Percentiles rank a stretch among this genome's conserved stretches.
phyloP scores from a whole-genome alignment of 306 rosid genomes.

The Amphicarpaea edgeworthii region DNA sequence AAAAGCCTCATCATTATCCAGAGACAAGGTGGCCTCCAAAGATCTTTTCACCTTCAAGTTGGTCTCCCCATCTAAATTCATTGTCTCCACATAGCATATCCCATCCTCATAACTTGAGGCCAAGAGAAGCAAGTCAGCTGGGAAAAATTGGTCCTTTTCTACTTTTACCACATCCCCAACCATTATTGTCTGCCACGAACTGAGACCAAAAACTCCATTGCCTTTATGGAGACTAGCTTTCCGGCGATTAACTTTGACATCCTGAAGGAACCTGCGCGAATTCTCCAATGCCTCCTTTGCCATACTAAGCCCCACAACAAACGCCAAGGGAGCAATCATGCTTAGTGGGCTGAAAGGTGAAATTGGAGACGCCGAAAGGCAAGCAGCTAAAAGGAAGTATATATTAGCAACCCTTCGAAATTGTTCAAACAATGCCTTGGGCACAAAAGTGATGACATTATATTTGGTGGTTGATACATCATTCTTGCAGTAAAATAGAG shows the following conservation, averaged over 20 bases:
- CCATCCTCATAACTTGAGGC: slow-evolving; percentile 96
- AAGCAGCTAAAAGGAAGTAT: slow-evolving; percentile 93
- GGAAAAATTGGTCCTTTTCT: slow-evolving; percentile 95
- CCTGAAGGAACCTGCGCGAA: slow-evolving; percentile 87
- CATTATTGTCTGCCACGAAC: slow-evolving; percentile 76
- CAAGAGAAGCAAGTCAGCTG: slow-evolving; percentile 91
- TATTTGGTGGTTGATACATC: slow-evolving; percentile 90
- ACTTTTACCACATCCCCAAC: slow-evolving; percentile 94
- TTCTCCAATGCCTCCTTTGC: slow-evolving; percentile 96
- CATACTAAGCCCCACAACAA: slow-evolving; percentile 99
- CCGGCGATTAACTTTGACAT: slow-evolving; percentile 82
- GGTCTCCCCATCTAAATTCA: slow-evolving; percentile 99
- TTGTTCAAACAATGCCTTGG: slow-evolving; percentile 97
- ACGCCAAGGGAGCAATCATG: slow-evolving; percentile 93
- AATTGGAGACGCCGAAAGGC: slow-evolving; percentile 75
- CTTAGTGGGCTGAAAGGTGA: slow-evolving; percentile 81
- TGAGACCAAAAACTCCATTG: slow-evolving; percentile 67
- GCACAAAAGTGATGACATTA: slow-evolving; percentile 72
- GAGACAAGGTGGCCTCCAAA: slow-evolving; percentile 81
- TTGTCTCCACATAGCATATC: slow-evolving; percentile 96
- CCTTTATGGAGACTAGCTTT: slow-evolving; percentile 74
- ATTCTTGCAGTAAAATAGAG: slow-evolving; percentile 70
- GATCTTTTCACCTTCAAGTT: slow-evolving; percentile 95
- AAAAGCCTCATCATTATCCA: slow-evolving; percentile 73
- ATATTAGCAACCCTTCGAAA: slow-evolving; percentile 94